Evolutionary conservation across 2,329 filamentous ascomycete species (phyloP), one percentile per base, ranked within the genome.

Genomic region (Cryphonectria nitschkei): DNA sequence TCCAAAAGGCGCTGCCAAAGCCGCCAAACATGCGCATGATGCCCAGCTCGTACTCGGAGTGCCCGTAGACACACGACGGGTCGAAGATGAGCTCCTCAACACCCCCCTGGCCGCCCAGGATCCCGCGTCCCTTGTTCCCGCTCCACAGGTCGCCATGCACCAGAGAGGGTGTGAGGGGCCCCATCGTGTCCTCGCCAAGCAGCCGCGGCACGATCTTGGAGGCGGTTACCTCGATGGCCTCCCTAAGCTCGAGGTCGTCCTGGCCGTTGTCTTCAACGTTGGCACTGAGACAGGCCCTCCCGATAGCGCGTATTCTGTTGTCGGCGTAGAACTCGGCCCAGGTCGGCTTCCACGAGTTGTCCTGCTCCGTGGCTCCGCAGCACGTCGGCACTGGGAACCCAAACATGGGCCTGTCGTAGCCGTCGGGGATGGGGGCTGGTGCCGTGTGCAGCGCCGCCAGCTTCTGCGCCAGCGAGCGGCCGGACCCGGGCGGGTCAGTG

Each of bases 21-120:
- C 95, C 95, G 0, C 95, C 95, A 85, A 98, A 98, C 94, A 98
- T 97, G 67, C 87, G 88, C 94, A 98, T 98, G 75, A 97, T 97
- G 0, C 95, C 95, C 67, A 97, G 83, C 75, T 98, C 95, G 80
- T 91, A 98, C 83, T 98, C 95, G 1, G 87, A 92, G 79, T 98
- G 95, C 1, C 91, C 93, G 77, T 97, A 98, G 74, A 92, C 92
- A 58, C 89, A 87, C 2, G 91, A 92, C 0, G 94, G 90, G 78
- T 98, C 95, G 77, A 90, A 98, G 0, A 97, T 88, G 0, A 97
- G 89, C 74, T 94, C 91, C 74, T 95, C 92, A 0, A 85, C 81
- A 0, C 83, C 85, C 0, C 85, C 84, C 54, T 81, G 75, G 3
- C 79, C 79, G 37, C 77, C 83, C 67, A 97, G 90, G 58, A 83